phyloP scores from a whole-genome alignment of 495 filamentous ascomycete genomes.

The Penicillium parvum region DNA sequence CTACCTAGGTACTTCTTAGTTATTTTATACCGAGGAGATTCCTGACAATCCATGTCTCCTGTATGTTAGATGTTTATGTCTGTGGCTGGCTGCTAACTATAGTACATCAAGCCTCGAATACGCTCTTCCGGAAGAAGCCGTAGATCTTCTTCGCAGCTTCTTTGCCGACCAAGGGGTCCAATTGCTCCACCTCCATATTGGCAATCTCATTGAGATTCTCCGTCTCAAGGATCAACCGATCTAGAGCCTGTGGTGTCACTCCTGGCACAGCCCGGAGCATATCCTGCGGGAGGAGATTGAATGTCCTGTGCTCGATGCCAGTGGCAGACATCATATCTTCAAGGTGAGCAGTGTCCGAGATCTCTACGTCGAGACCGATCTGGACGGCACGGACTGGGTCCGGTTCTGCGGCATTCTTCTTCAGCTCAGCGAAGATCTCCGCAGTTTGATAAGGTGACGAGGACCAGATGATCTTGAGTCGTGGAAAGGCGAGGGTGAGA shows the following conservation, averaged over 20 bases:
- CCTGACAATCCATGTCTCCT: no score
- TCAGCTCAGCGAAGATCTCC: constrained; percentile 91
- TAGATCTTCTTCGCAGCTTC: constrained; percentile 76
- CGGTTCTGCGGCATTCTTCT: constrained; percentile 82
- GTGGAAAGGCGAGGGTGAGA: constrained; percentile 87
- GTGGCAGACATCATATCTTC: constrained; percentile 56
- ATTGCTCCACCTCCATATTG: constrained; percentile 74
- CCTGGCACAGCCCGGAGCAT: constrained; percentile 86
- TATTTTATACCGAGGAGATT: no score
- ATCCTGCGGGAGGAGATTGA: constrained; percentile 71
- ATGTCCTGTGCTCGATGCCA: constrained; percentile 48
- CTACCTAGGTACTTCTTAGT: no score
- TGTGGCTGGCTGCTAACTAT: not conserved
- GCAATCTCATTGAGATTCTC: constrained; percentile 78
- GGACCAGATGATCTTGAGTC: constrained; percentile 88
- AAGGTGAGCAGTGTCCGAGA: constrained; percentile 48
- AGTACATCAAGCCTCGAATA: constrained; percentile 55
- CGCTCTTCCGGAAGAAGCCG: constrained; percentile 79
- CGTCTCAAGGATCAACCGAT: constrained; percentile 63
- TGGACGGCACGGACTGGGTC: constrained; percentile 84
- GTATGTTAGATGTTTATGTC: no score
- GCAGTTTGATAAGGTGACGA: constrained; percentile 92
- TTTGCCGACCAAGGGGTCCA: constrained; percentile 68
- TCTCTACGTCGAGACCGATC: constrained; percentile 67
- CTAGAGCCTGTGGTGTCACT: constrained; percentile 71